Conservation (phyloP, 108 stramenopile genomes). For the Licmophora abbreviata region DNA sequence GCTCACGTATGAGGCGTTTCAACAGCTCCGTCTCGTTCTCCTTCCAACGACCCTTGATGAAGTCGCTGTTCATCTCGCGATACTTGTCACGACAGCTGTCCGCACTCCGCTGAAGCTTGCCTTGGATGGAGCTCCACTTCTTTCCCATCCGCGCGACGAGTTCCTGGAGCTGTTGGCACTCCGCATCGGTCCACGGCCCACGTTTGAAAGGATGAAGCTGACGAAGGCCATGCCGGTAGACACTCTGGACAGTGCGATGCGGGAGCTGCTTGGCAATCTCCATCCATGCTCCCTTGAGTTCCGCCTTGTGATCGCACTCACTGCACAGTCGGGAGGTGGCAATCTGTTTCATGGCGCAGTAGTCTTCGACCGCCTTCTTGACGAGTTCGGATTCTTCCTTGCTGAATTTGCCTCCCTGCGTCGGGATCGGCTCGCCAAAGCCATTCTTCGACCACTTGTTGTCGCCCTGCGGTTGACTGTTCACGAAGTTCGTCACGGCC, state of each 20-base stretch:
- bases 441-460: conserved; percentile 56
- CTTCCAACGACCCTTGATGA: conserved; percentile 65
- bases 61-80: conserved; percentile 45
- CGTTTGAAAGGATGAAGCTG: conserved; percentile 64
- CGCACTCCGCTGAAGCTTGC: conserved; percentile 57
- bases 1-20: conserved; percentile 38
- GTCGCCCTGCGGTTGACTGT: conserved; percentile 1
- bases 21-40: conserved; percentile 47
- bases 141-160: conserved; percentile 52
- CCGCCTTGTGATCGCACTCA: conserved; percentile 66
- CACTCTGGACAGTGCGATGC: conserved; percentile 66
- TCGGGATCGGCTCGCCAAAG: conserved; percentile 38
- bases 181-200: conserved; percentile 65
- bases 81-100: conserved; percentile 71
- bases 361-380: conserved; percentile 45
- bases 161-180: conserved; percentile 27
- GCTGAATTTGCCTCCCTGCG: conserved; percentile 39
- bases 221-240: conserved; percentile 73
- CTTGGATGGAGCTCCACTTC: conserved; percentile 62
- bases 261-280: conserved; percentile 72
- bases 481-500: too few relatives aligned
- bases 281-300: conserved; percentile 77
- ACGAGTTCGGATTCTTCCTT: conserved; percentile 47
- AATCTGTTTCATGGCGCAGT: conserved; percentile 49
- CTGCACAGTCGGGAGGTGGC: conserved; percentile 52